A percentile compares a stretch with the other conserved stretches of the same genome.
phyloP scores from a whole-genome alignment of 108 stramenopile genomes.

The Epithemia pelagica region DNA sequence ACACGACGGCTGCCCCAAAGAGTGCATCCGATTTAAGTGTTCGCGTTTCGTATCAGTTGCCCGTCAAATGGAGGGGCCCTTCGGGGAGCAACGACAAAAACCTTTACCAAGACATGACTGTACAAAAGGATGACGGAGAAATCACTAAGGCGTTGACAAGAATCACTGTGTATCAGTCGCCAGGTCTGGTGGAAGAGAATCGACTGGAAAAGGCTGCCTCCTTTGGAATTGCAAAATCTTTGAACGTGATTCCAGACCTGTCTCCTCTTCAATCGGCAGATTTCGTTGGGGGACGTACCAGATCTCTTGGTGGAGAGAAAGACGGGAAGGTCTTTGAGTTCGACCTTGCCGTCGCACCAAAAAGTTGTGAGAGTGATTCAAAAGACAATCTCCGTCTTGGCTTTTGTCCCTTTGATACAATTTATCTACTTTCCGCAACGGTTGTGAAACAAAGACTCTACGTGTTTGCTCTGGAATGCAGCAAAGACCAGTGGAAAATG shows the following conservation, averaged over 20 bases:
- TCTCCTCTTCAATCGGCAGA: slow-evolving; percentile 55
- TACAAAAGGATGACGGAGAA: slow-evolving; percentile 25
- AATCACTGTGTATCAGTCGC: slow-evolving; percentile 56
- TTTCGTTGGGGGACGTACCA: slow-evolving; percentile 50
- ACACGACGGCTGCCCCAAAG: slow-evolving; percentile 5
- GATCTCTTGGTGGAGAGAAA: slow-evolving; percentile 3
- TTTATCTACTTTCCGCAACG: slow-evolving; percentile 65
- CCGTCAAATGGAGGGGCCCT: slow-evolving; percentile 51
- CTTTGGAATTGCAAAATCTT: slow-evolving; percentile 61
- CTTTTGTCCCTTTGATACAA: slow-evolving; percentile 73
- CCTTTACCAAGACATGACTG: not conserved
- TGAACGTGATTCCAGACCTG: slow-evolving; percentile 39
- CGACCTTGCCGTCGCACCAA: slow-evolving; percentile 70
- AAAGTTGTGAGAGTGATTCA: slow-evolving; percentile 37
- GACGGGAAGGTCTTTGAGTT: slow-evolving; percentile 61
- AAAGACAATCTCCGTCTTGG: slow-evolving; percentile 70
- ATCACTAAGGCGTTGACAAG: slow-evolving; percentile 62
- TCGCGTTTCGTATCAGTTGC: slow-evolving; percentile 46
- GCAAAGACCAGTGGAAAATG: slow-evolving; percentile 63
- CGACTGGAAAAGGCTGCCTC: slow-evolving; percentile 58
- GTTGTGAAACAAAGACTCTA: slow-evolving; percentile 46
- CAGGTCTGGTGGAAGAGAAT: slow-evolving; percentile 25
- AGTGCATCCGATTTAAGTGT: slow-evolving; percentile 17
- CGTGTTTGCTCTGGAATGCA: slow-evolving; percentile 55
- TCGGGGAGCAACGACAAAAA: not conserved